Evolutionary conservation across 345 rosid genomes (phyloP).

Genomic region (Murraya koenigii): DNA sequence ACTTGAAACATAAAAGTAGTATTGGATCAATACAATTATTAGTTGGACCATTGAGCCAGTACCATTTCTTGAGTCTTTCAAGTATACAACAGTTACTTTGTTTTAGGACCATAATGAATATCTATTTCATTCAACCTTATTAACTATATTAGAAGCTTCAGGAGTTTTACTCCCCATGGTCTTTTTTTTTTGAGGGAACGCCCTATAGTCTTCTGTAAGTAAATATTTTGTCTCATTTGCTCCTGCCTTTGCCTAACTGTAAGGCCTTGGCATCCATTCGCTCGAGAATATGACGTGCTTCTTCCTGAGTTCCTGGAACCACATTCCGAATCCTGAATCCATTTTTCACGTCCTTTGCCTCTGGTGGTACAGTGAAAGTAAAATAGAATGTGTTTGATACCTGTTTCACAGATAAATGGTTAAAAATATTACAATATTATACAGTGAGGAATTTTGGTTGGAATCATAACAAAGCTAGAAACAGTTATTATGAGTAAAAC

Average conservation of each 20-base stretch:
- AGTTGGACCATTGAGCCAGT: background rate
- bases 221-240: background rate
- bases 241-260: conserved; percentile 10
- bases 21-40: background rate
- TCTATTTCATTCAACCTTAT: background rate
- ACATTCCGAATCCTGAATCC: conserved; percentile 59
- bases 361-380: conserved; percentile 70
- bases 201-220: background rate
- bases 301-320: conserved; percentile 90
- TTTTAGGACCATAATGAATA: background rate
- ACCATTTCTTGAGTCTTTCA: background rate
- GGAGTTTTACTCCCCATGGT: background rate
- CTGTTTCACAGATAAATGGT: conserved; percentile 33
- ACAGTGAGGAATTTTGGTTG: background rate
- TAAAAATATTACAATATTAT: conserved; percentile 6
- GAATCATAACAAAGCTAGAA: background rate
- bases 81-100: background rate
- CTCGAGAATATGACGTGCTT: conserved; percentile 66
- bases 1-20: background rate
- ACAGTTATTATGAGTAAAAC: background rate
- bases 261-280: conserved; percentile 65
- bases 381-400: conserved; percentile 79
- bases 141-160: background rate
- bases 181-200: background rate
- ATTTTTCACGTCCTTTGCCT: conserved; percentile 54